Conservation (phyloP, 192 early-diverging fungal species). For the Gaertneriomyces sp. region DNA sequence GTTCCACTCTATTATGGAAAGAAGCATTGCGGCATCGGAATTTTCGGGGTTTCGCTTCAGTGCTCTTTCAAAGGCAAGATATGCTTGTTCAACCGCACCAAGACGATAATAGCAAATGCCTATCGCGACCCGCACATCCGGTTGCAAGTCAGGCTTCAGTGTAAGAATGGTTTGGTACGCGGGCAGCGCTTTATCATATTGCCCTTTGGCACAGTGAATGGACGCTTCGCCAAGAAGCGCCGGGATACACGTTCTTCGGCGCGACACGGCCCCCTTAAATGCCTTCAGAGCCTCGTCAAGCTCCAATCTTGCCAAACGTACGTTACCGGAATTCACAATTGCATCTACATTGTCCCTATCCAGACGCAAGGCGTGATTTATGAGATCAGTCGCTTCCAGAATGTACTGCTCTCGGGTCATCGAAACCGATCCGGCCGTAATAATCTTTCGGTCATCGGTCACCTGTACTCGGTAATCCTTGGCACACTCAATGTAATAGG, state of each 20-base stretch:
- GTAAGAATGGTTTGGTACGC: constrained; percentile 73
- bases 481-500: constrained; percentile 71
- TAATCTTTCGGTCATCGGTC: neutral
- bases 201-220: constrained; percentile 54
- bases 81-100: constrained; percentile 62
- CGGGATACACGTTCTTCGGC: constrained; percentile 42
- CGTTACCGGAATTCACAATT: constrained; percentile 70
- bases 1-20: constrained; percentile 81
- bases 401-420: constrained; percentile 46
- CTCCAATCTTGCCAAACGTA: constrained; percentile 52
- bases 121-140: constrained; percentile 79
- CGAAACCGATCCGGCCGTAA: constrained; percentile 1
- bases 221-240: constrained; percentile 64
- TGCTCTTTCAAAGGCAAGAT: constrained; percentile 67
- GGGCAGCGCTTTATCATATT: constrained; percentile 66
- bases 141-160: constrained; percentile 52
- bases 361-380: constrained; percentile 75
- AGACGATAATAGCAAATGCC: constrained; percentile 81
- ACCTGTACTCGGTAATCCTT: constrained; percentile 20
- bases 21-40: constrained; percentile 64
- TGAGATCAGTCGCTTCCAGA: constrained; percentile 65
- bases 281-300: constrained; percentile 52
- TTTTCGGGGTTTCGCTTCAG: constrained; percentile 62
- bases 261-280: constrained; percentile 47
- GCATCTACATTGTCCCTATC: constrained; percentile 64